These are phyloP conservation scores for Nicotiana rustica DNA, from an alignment of 305 asterid genomes.

Conservation along the genomic window DNA sequence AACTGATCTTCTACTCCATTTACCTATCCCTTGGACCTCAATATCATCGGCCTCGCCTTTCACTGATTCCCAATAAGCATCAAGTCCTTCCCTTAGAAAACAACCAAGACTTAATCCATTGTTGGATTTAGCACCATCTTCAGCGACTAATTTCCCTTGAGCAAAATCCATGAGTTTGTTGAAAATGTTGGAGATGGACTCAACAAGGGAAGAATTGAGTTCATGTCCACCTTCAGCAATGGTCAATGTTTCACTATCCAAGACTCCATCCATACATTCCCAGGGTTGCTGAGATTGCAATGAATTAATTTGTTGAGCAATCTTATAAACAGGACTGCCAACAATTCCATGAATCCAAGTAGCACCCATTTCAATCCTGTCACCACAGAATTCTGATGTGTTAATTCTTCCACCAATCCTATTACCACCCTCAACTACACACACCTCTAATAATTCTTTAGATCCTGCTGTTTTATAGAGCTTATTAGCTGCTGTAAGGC, in stretches of 20 bases:
- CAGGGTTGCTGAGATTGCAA: slow-evolving; percentile 70
- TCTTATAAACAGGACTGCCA: slow-evolving; percentile 76
- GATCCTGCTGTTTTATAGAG: slow-evolving; percentile 54
- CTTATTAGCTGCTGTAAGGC: slow-evolving; percentile 87
- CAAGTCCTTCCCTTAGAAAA: slow-evolving; percentile 70
- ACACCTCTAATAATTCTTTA: slow-evolving; percentile 58
- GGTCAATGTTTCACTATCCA: slow-evolving; percentile 57
- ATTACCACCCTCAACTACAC: slow-evolving; percentile 75
- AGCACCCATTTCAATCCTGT: slow-evolving; percentile 86
- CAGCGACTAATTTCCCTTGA: slow-evolving; percentile 49
- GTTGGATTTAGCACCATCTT: slow-evolving; percentile 35
- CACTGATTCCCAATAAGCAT: slow-evolving; percentile 50
- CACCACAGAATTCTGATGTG: slow-evolving; percentile 77
- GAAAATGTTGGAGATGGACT: slow-evolving; percentile 66
- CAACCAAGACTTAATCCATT: slow-evolving; percentile 53
- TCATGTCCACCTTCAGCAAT: slow-evolving; percentile 71
- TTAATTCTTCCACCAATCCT: slow-evolving; percentile 85
- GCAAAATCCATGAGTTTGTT: slow-evolving; percentile 70
- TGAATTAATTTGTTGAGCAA: slow-evolving; percentile 57
- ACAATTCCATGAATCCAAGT: slow-evolving; percentile 96
- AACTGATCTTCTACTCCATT: slow-evolving; percentile 55
- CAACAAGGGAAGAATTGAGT: slow-evolving; percentile 56
- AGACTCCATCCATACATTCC: slow-evolving; percentile 82
- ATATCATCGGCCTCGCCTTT: slow-evolving; percentile 30
- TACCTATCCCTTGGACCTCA: slow-evolving; percentile 37